Conservation (phyloP, 1,139 yeast genomes). For the Geotrichum fermentans region DNA sequence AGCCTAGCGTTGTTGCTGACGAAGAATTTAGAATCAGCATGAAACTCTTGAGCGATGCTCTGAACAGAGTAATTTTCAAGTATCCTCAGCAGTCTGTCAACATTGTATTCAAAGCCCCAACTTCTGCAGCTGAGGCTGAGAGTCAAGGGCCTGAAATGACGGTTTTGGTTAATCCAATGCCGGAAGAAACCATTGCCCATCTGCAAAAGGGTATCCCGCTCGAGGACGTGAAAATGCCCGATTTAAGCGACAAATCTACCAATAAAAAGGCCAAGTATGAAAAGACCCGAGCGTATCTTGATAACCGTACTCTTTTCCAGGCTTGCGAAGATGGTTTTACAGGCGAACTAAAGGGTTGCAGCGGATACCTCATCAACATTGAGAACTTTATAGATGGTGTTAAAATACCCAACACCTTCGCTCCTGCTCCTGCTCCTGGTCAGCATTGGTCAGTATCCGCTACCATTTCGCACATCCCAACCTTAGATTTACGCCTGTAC, state of each 20-base stretch:
- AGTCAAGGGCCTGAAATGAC: constrained; percentile 21
- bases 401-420: not conserved
- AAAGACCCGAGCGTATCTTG: constrained; percentile 7
- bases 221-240: not conserved
- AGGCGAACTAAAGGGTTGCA: constrained; percentile 8
- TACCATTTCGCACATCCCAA: not conserved
- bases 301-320: constrained; percentile 14
- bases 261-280: not conserved
- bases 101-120: constrained; percentile 29
- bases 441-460: constrained; percentile 16
- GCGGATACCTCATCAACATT: constrained; percentile 14
- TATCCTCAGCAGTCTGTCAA: constrained; percentile 31
- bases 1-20: constrained; percentile 57
- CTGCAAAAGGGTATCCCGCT: constrained; percentile 25
- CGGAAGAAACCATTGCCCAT: constrained; percentile 27
- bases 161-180: constrained; percentile 36
- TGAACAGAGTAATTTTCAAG: constrained; percentile 41
- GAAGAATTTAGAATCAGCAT: constrained; percentile 65
- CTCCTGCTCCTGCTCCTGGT: constrained; percentile 14
- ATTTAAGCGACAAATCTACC: not conserved
- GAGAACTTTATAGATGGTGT: constrained; percentile 12
- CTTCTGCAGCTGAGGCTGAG: constrained; percentile 21
- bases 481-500: not conserved
- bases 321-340: constrained; percentile 5
- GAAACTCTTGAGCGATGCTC: constrained; percentile 49